A percentile compares a stretch with the other conserved stretches of the same genome.
Conservation (phyloP, 805 yeast genomes). For the Schwanniomyces yamadae region DNA sequence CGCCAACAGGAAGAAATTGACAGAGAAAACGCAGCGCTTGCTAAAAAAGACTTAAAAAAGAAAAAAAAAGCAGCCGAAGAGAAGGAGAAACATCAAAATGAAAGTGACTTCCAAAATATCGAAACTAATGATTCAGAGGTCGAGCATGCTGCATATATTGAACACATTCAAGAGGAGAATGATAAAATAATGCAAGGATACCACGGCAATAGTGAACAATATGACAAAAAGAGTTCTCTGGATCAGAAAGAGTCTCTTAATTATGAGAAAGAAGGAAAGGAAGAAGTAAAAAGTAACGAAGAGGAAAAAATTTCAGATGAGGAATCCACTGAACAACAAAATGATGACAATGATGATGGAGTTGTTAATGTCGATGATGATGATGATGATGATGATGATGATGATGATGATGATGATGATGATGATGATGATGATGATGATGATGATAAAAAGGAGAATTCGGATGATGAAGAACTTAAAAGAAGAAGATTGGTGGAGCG, state of each 20-base stretch:
- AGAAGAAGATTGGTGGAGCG: conserved; percentile 80
- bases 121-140: conserved; percentile 9
- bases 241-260: background rate
- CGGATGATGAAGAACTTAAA: conserved; percentile 73
- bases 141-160: conserved; percentile 9
- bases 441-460: conserved; percentile 55
- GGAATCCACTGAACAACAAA: conserved; percentile 10
- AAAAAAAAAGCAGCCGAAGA: conserved; percentile 34
- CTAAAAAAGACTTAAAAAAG: conserved; percentile 52
- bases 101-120: conserved; percentile 26
- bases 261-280: conserved; percentile 4
- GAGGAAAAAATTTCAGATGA: conserved; percentile 15
- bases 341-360: conserved; percentile 13
- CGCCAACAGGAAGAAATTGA: conserved; percentile 80
- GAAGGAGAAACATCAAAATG: conserved; percentile 19
- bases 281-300: conserved; percentile 9
- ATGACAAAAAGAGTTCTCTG: too few species aligned
- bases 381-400: conserved; percentile 11
- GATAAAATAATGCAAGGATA: background rate
- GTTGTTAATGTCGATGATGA: conserved; percentile 12
- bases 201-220: background rate
- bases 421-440: conserved; percentile 40
- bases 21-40: conserved; percentile 58
- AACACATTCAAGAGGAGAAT: conserved; percentile 3
- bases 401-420: conserved; percentile 9